Percentiles rank a stretch among this genome's conserved stretches.
Conservation (phyloP, 148 eudicot species). For the Euryodendron excelsum region DNA sequence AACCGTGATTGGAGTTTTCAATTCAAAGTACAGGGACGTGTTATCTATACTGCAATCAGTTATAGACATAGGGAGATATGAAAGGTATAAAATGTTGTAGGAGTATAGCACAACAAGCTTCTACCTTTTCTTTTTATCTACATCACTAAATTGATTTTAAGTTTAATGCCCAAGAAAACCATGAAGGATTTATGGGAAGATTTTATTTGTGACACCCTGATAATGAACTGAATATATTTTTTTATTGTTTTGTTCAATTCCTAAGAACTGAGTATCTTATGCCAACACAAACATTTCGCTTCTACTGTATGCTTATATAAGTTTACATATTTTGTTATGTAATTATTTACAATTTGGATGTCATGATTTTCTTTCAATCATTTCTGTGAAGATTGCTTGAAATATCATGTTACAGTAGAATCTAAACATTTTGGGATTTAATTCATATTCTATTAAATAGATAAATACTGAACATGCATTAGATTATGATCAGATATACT, state of each 20-base stretch:
- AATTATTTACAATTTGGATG: neutral
- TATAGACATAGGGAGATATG: neutral
- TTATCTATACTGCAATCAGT: neutral
- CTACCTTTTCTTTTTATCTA: neutral
- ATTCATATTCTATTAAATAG: neutral
- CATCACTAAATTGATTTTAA: neutral
- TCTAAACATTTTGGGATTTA: neutral
- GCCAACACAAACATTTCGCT: neutral
- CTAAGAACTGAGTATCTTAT: neutral
- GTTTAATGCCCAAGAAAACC: constrained; percentile 3
- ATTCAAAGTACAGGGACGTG: no score
- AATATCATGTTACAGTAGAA: neutral
- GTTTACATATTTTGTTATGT: neutral
- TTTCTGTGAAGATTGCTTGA: neutral
- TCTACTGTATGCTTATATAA: neutral
- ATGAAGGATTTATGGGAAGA: neutral
- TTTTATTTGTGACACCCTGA: neutral
- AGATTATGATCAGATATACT: constrained; percentile 69
- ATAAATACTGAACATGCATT: constrained; percentile 34
- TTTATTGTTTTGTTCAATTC: neutral
- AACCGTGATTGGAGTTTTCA: no score
- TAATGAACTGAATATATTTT: neutral
- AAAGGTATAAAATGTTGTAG: neutral
- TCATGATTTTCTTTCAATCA: neutral
- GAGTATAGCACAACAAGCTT: neutral